Evolutionary conservation across 176 grass and related monocot species (phyloP).

Genomic region (Thalia dealbata): DNA sequence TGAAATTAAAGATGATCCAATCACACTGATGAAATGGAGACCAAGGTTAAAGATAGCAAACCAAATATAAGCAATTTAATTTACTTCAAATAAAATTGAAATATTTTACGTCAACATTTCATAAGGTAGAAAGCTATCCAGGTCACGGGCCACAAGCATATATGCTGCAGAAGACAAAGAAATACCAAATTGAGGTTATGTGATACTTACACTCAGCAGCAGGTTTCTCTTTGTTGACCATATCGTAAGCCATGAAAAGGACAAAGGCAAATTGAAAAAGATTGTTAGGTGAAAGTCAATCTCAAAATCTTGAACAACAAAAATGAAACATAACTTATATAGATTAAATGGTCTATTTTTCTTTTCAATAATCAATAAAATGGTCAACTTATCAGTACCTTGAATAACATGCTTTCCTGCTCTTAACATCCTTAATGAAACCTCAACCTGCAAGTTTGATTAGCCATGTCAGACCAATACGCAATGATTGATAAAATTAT

Average conservation of each 20-base stretch:
- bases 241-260: conserved; percentile 29
- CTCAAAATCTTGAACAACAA: not conserved
- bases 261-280: conserved; percentile 27
- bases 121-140: not conserved
- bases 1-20: not conserved
- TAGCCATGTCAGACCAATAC: not conserved
- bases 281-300: conserved; percentile 1
- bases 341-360: not conserved
- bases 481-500: too few species aligned
- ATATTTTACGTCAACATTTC: not conserved
- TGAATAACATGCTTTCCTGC: conserved; percentile 93
- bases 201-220: conserved; percentile 80
- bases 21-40: too few species aligned
- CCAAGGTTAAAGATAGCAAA: not conserved
- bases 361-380: not conserved
- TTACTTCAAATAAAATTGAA: not conserved
- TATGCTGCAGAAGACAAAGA: not conserved
- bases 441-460: conserved; percentile 60
- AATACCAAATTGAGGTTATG: not conserved
- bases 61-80: not conserved
- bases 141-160: not conserved
- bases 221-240: conserved; percentile 71
- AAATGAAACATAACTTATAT: not conserved
- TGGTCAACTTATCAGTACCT: conserved; percentile 39
- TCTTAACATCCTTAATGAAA: conserved; percentile 77